These are phyloP conservation scores for Gossypium rotundifolium DNA, from an alignment of 345 rosid species.

Conservation along the genomic window DNA sequence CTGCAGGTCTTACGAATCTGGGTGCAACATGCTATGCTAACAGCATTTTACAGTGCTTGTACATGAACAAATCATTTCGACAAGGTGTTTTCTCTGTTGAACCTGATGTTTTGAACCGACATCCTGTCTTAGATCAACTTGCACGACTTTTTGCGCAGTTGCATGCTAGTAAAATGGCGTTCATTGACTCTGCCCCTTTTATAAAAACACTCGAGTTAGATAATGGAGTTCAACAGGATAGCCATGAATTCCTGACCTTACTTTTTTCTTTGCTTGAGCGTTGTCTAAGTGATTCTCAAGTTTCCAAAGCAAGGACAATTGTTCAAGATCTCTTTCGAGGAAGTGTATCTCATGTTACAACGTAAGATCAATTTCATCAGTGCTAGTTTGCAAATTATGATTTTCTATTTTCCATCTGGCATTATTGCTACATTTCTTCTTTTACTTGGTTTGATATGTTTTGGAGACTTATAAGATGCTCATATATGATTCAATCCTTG, in stretches of 20 bases:
- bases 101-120: conserved; percentile 55
- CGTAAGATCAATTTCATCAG: conserved; percentile 44
- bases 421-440: neutral
- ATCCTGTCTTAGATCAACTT: conserved; percentile 86
- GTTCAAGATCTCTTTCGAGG: conserved; percentile 99
- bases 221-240: conserved; percentile 95
- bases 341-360: conserved; percentile 92
- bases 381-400: neutral
- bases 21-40: conserved; percentile 99
- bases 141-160: conserved; percentile 77
- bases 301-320: conserved; percentile 56
- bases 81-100: conserved; percentile 83
- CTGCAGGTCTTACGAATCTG: conserved; percentile 86
- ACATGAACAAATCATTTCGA: conserved; percentile 80
- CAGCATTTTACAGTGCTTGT: conserved; percentile 86
- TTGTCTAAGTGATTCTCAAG: conserved; percentile 58
- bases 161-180: conserved; percentile 73
- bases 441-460: neutral
- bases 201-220: conserved; percentile 84
- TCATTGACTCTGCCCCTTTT: conserved; percentile 92
- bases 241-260: conserved; percentile 89
- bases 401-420: neutral
- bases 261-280: conserved; percentile 94
- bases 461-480: neutral
- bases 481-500: neutral